Conservation (phyloP, 768 basidiomycete genomes). For the Fomitopsis pulvina region DNA sequence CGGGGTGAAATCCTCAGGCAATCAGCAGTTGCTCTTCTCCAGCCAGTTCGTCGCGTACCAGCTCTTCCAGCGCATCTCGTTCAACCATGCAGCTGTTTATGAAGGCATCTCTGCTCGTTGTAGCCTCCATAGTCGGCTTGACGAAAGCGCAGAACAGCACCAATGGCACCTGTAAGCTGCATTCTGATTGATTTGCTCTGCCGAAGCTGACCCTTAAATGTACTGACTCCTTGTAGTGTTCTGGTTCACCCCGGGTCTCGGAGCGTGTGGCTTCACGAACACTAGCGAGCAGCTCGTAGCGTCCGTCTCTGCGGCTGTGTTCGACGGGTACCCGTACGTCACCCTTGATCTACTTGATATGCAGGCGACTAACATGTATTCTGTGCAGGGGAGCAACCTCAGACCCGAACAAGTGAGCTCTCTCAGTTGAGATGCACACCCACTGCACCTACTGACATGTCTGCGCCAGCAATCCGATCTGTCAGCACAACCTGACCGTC, state of each 20-base stretch:
- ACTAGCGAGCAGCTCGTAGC: conserved; percentile 27
- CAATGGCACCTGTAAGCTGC: conserved; percentile 1
- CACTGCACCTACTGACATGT: not conserved
- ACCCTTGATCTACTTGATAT: not conserved
- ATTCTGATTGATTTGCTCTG: not conserved
- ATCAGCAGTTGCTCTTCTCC: too few species aligned
- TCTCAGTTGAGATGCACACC: not conserved
- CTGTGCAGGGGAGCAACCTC: conserved; percentile 9
- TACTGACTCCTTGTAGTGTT: conserved; percentile 22
- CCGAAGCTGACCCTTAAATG: not conserved
- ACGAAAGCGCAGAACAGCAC: conserved; percentile 3
- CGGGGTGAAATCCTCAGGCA: too few species aligned
- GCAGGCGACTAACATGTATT: not conserved
- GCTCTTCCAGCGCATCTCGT: not conserved
- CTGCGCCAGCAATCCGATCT: conserved; percentile 27
- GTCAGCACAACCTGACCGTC: conserved; percentile 21
- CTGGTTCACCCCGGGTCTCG: conserved; percentile 28
- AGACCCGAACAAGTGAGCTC: conserved; percentile 14
- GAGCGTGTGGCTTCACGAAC: conserved; percentile 35
- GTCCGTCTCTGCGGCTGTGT: conserved; percentile 29
- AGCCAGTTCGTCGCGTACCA: not conserved
- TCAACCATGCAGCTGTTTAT: not conserved
- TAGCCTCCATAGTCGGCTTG: not conserved
- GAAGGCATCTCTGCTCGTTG: not conserved
- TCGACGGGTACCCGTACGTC: conserved; percentile 29